Evolutionary conservation across 2,329 filamentous ascomycete genomes (phyloP), one percentile per base, ranked within the genome.

Genomic region (Fonsecaea pugnacius): DNA sequence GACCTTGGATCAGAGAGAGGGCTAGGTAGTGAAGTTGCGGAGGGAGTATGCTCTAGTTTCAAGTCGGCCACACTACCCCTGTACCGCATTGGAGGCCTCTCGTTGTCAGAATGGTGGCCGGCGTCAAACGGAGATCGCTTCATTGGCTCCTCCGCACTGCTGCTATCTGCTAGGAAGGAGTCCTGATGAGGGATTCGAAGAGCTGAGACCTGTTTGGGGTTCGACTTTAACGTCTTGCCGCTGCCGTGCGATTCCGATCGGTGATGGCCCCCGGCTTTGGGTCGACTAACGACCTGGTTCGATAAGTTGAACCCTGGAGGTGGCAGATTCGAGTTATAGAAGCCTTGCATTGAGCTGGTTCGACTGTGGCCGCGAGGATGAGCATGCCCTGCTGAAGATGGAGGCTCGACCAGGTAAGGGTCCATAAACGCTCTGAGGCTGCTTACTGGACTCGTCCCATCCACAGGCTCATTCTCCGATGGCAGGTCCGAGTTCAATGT

Each of bases 371-470:
- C 61, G 40, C 21, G 57, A 38, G 57, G 46, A 30, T 38, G 57
- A 38, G 35, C 57, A 18, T 59, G 57, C 12, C 57, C 33, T 18
- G 32, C 52, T 50, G 30, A 7, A 18, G 60, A 50, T 12, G 72
- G 61, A 36, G 71, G 67, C n/a, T 77, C 75, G 5, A 70, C 73
- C 16, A 96, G 79, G 75, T 92, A 97, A 6, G 91, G 92, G 77
- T 89, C 90, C 92, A 96, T 96, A 58, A 91, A 90, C 77, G 91
- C 86, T 65, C 91, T 87, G 70, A 96, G 80, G 77, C 92, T 96
- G 75, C 90, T 95, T 40, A 89, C 86, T 16, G 91, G 88, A 72
- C 87, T 92, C 40, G 80, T 80, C 67, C 79, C 71, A 70, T 50
- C 27, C 64, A 72, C 35, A 27, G 62, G 61, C 51, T 66, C 64